Conservation (phyloP, 1,284 basidiomycete species). For the Albatrellus sp. region DNA sequence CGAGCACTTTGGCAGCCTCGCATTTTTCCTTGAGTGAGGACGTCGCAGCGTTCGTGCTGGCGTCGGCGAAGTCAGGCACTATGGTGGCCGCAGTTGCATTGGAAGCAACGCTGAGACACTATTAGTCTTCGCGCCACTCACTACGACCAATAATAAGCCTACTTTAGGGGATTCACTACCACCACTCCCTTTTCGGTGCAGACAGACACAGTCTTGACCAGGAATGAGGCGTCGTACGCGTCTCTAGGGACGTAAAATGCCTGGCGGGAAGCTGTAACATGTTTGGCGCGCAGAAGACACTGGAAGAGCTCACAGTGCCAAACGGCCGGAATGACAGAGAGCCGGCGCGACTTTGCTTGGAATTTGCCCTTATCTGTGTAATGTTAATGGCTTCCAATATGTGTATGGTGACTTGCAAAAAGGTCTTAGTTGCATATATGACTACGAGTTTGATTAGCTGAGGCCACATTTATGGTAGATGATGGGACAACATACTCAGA, state of each 20-base stretch:
- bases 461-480: not conserved
- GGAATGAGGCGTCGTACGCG: conserved; percentile 40
- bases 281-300: conserved; percentile 1
- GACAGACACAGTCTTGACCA: conserved; percentile 52
- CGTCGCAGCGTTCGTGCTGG: conserved; percentile 29
- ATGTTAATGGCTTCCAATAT: conserved; percentile 26
- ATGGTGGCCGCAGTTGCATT: conserved; percentile 26
- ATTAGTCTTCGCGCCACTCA: not conserved
- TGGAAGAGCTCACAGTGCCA: conserved; percentile 37
- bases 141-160: not conserved
- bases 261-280: conserved; percentile 22
- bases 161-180: conserved; percentile 58
- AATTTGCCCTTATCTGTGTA: conserved; percentile 18
- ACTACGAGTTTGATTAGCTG: conserved; percentile 26
- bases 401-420: conserved; percentile 43
- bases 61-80: conserved; percentile 49
- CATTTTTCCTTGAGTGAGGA: conserved; percentile 45
- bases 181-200: conserved; percentile 51
- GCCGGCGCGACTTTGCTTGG: conserved; percentile 19
- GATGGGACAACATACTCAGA: conserved; percentile 28
- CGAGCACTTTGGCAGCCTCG: conserved; percentile 48
- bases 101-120: conserved; percentile 20
- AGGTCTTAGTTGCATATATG: conserved; percentile 51
- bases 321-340: conserved; percentile 39
- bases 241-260: conserved; percentile 58